Evolutionary conservation across 495 filamentous ascomycete genomes (phyloP).

Genomic region (Penicillium steckii): DNA sequence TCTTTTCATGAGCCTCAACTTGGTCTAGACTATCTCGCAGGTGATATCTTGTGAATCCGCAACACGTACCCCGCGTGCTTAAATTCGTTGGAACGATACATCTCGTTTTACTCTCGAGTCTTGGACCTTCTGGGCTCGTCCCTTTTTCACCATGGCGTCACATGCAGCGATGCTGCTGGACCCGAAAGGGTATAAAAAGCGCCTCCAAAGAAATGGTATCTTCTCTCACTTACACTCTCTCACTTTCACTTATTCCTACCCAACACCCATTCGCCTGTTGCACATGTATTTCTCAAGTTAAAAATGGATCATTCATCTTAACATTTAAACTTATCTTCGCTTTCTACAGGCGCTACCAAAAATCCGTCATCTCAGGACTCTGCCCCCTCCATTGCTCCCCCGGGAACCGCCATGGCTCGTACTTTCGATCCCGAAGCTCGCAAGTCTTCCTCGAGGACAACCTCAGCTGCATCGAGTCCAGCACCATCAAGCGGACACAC

Average conservation of each 20-base stretch:
- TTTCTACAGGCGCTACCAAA: constrained; percentile 18
- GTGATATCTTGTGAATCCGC: background rate
- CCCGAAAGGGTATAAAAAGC: constrained; percentile 38
- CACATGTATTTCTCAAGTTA: too few species aligned
- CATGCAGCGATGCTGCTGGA: constrained; percentile 45
- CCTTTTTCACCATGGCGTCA: constrained; percentile 44
- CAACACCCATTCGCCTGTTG: background rate
- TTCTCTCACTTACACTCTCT: constrained; percentile 6
- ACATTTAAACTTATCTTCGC: constrained; percentile 24
- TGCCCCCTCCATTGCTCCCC: constrained; percentile 23
- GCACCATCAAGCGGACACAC: background rate
- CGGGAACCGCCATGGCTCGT: constrained; percentile 27
- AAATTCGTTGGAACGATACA: background rate
- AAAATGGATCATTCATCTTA: background rate
- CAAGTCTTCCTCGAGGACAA: background rate
- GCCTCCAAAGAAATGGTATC: constrained; percentile 36
- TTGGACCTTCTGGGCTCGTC: background rate
- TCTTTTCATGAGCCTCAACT: constrained; percentile 5
- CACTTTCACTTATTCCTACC: background rate
- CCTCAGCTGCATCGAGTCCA: constrained; percentile 8
- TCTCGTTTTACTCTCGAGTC: background rate
- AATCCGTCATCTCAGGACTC: constrained; percentile 9
- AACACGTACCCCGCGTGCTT: background rate
- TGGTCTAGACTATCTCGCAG: background rate
- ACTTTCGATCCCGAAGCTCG: constrained; percentile 10